Percentiles rank a stretch among this genome's conserved stretches.
phyloP scores from a whole-genome alignment of 2,329 filamentous ascomycete species.

The Chaetomium sp. region DNA sequence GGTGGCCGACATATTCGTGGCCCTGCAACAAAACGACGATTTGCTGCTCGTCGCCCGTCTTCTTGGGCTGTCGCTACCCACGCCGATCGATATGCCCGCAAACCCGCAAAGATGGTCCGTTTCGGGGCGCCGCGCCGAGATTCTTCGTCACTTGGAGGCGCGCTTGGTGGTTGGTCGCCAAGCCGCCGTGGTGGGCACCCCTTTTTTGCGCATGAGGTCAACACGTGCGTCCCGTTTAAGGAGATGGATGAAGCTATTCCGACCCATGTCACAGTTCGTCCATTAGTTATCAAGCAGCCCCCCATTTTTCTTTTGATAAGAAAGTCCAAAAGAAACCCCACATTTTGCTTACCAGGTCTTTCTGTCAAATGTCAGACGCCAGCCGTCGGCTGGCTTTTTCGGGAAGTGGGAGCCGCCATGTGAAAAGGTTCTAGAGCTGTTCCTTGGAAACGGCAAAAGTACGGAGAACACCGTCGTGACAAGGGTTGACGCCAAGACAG shows the following conservation, averaged over 20 bases:
- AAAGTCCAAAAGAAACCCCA: background rate
- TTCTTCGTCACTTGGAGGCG: too few relatives aligned
- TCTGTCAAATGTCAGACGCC: background rate
- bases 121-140: background rate
- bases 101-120: too few relatives aligned
- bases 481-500: slow-evolving; percentile 2
- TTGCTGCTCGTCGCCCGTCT: slow-evolving; percentile 15
- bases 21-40: slow-evolving; percentile 10
- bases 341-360: background rate
- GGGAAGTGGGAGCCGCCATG: background rate
- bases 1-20: slow-evolving; percentile 19
- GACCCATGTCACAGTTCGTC: background rate
- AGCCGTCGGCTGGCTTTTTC: background rate
- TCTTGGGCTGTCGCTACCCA: slow-evolving; percentile 14
- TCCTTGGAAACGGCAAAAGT: too few relatives aligned
- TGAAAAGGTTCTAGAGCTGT: too few relatives aligned
- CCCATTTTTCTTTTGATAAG: background rate
- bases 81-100: background rate
- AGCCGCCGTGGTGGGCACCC: background rate
- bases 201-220: background rate
- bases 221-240: background rate
- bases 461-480: background rate
- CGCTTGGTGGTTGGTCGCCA: too few relatives aligned
- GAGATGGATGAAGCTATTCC: slow-evolving; percentile 5
- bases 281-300: background rate